These are phyloP conservation scores for Aspergillus wentii DNA, from an alignment of 495 filamentous ascomycete genomes.

Conservation along the genomic window DNA sequence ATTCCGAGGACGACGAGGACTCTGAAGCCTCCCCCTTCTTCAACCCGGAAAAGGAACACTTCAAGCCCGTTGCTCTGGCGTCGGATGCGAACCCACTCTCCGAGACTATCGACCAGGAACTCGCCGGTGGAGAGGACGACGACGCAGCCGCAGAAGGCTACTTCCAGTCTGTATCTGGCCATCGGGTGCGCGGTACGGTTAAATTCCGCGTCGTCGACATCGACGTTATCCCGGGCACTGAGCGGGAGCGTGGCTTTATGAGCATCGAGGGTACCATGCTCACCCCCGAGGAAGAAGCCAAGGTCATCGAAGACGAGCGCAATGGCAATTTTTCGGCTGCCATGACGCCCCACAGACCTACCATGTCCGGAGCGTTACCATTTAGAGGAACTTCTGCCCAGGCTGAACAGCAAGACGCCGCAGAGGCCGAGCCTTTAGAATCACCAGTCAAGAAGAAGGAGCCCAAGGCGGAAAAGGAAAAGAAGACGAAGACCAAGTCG, in stretches of 20 bases:
- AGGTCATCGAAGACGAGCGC: conserved; percentile 33
- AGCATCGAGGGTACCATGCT: conserved; percentile 70
- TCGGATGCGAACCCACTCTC: conserved; percentile 27
- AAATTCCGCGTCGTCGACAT: conserved; percentile 60
- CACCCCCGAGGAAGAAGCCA: conserved; percentile 37
- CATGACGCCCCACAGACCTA: neutral
- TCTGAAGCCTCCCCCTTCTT: conserved; percentile 19
- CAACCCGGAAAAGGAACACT: conserved; percentile 38
- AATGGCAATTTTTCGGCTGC: conserved; percentile 17
- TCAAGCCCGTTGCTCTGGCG: conserved; percentile 31
- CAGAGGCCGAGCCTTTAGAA: conserved; percentile 11
- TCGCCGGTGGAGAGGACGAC: conserved; percentile 26
- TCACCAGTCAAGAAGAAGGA: conserved; percentile 13
- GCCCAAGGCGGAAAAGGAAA: conserved; percentile 9
- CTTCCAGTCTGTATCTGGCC: conserved; percentile 58
- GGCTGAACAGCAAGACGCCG: conserved; percentile 12
- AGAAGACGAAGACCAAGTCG: conserved; percentile 9
- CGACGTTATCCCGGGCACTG: conserved; percentile 52
- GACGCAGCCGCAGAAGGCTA: conserved; percentile 42
- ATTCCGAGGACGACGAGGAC: conserved; percentile 27
- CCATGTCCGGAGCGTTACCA: conserved; percentile 14
- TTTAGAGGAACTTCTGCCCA: conserved; percentile 9
- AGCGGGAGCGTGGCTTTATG: conserved; percentile 56
- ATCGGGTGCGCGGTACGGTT: conserved; percentile 55
- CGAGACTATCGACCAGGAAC: conserved; percentile 14